Conservation (phyloP, 495 filamentous ascomycete genomes). For the Pyrenula aspistea region DNA sequence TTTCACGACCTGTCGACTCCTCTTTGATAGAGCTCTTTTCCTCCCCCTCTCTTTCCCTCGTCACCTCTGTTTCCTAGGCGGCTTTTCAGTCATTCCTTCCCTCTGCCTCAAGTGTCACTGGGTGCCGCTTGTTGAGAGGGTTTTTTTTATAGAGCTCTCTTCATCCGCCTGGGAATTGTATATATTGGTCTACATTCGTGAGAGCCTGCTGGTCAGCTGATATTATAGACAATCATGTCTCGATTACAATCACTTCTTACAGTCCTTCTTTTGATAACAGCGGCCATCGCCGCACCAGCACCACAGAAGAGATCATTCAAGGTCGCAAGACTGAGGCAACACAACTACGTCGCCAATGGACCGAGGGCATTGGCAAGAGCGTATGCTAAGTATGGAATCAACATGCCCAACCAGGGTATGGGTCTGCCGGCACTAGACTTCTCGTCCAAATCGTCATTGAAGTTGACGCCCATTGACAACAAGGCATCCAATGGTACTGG, state of each 20-base stretch:
- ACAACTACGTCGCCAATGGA: conserved; percentile 38
- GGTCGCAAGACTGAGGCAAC: conserved; percentile 44
- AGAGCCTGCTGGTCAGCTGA: conserved; percentile 18
- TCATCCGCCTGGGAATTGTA: not conserved
- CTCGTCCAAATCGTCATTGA: conserved; percentile 17
- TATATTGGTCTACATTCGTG: not conserved
- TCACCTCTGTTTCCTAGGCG: conserved; percentile 7
- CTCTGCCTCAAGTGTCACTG: not conserved
- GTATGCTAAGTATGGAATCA: conserved; percentile 50
- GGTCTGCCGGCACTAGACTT: conserved; percentile 23
- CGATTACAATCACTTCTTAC: conserved; percentile 2
- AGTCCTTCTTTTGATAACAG: conserved; percentile 2
- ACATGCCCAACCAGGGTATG: conserved; percentile 8
- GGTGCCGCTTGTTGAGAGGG: not conserved
- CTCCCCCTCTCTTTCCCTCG: conserved; percentile 4
- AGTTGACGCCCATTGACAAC: conserved; percentile 8
- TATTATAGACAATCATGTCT: conserved; percentile 14
- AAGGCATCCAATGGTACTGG: conserved; percentile 9
- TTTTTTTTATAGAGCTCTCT: not conserved
- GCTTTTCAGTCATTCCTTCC: not conserved
- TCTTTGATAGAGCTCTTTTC: conserved; percentile 3
- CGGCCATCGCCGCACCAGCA: conserved; percentile 13
- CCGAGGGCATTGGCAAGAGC: conserved; percentile 46
- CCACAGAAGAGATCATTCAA: conserved; percentile 39
- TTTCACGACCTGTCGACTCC: not conserved